A percentile compares a stretch with the other conserved stretches of the same genome.
phyloP scores from a whole-genome alignment of 495 filamentous ascomycete species.

The Viridothelium virens region DNA sequence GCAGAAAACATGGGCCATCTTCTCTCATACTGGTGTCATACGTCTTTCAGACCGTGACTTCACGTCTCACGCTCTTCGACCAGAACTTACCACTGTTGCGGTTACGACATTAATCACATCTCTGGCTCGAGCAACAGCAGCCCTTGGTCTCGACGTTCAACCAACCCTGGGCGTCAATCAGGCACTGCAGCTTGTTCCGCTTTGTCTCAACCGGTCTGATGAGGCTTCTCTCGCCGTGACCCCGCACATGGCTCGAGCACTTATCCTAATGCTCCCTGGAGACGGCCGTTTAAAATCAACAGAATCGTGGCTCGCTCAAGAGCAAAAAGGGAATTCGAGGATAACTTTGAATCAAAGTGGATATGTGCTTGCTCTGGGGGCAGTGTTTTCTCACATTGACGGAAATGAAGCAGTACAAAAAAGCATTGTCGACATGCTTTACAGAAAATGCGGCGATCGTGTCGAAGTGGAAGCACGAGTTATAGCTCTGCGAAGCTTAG shows the following conservation, averaged over 20 bases:
- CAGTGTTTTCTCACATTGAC: background rate
- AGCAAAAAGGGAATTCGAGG: constrained; percentile 1
- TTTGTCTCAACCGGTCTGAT: constrained; percentile 5
- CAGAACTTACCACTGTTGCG: constrained; percentile 14
- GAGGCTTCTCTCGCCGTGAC: background rate
- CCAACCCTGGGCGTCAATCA: background rate
- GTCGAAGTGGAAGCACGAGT: constrained; percentile 26
- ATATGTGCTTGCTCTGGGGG: background rate
- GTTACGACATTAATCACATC: constrained; percentile 2
- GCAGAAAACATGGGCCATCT: background rate
- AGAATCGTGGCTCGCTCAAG: background rate
- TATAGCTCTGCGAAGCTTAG: constrained; percentile 14
- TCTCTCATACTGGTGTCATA: background rate
- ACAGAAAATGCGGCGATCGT: constrained; percentile 21
- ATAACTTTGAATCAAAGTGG: background rate
- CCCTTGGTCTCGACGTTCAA: background rate
- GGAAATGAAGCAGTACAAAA: background rate
- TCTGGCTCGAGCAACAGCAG: background rate
- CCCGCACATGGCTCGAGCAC: background rate
- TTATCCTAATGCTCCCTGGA: background rate
- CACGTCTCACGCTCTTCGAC: constrained; percentile 4
- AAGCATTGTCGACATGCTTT: constrained; percentile 22
- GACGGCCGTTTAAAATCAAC: background rate
- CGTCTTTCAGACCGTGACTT: constrained; percentile 10
- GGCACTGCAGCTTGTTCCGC: background rate